Conservation (phyloP, 257 asterid species). For the Henckelia pumila region DNA sequence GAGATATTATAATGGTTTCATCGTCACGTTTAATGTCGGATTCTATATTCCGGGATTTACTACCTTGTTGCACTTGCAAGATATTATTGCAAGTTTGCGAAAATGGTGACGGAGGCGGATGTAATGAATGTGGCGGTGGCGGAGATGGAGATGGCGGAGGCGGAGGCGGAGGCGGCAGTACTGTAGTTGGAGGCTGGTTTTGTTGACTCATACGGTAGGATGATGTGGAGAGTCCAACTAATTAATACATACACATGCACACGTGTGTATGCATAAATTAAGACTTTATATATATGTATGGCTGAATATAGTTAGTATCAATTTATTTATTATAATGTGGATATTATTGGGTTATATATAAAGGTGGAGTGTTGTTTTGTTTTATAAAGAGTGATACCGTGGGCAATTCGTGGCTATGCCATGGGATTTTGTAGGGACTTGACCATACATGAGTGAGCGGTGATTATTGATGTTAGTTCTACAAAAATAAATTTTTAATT, state of each 20-base stretch:
- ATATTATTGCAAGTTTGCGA: background rate
- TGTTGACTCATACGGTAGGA: slow-evolving; percentile 13
- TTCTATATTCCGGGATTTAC: background rate
- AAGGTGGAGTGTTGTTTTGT: no score
- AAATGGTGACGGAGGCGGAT: background rate
- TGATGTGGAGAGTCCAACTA: slow-evolving; percentile 27
- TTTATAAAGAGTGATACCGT: slow-evolving; percentile 33
- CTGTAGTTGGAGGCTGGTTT: slow-evolving; percentile 18
- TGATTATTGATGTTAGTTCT: no score
- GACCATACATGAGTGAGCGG: no score
- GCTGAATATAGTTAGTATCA: no score
- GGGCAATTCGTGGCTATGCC: slow-evolving; percentile 51
- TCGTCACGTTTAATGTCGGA: background rate
- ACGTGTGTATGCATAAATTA: slow-evolving; percentile 29
- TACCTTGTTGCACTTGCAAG: background rate
- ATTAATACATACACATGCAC: no score
- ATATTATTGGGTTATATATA: background rate
- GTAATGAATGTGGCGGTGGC: no score
- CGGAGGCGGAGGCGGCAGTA: slow-evolving; percentile 4
- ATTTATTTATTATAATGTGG: no score
- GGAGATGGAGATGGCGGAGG: slow-evolving; percentile 5
- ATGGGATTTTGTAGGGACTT: no score
- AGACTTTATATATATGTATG: slow-evolving; percentile 4
- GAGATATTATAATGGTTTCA: background rate
- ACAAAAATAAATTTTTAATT: no score